These are phyloP conservation scores for Hypericum perforatum DNA, from an alignment of 345 rosid species.

Conservation along the genomic window DNA sequence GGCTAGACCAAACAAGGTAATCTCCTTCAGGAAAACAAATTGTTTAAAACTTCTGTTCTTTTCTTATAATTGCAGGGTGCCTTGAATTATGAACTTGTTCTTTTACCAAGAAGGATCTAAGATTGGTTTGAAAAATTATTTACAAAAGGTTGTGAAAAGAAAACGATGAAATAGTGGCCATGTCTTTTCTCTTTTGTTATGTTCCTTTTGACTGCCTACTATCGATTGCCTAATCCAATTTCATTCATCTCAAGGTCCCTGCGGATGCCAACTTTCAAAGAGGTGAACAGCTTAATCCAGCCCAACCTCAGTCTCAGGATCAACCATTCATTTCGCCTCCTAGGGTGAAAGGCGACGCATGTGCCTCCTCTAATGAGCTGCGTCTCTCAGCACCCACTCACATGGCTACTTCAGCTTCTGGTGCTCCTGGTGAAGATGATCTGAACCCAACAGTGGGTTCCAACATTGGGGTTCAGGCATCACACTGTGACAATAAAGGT, in stretches of 20 bases:
- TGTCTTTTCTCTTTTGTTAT: no score
- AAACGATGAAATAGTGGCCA: no score
- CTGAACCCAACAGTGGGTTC: constrained; percentile 35
- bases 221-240: constrained; percentile 27
- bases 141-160: no score
- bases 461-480: constrained; percentile 26
- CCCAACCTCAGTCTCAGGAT: constrained; percentile 40
- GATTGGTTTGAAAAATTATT: no score
- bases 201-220: constrained; percentile 8
- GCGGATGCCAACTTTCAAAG: constrained; percentile 53
- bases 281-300: constrained; percentile 40
- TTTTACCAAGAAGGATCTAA: no score
- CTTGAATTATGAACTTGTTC: background rate
- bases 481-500: constrained; percentile 56
- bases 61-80: background rate
- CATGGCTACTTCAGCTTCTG: constrained; percentile 33
- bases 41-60: background rate
- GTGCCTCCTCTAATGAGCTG: constrained; percentile 60
- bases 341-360: constrained; percentile 45
- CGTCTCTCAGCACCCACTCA: constrained; percentile 45
- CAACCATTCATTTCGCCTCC: constrained; percentile 38
- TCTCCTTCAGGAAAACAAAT: constrained; percentile 13
- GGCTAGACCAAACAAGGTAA: constrained; percentile 63
- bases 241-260: constrained; percentile 55
- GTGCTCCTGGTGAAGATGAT: constrained; percentile 42